Conservation (phyloP, 441 rosid species). For the Brassica hybrid region DNA sequence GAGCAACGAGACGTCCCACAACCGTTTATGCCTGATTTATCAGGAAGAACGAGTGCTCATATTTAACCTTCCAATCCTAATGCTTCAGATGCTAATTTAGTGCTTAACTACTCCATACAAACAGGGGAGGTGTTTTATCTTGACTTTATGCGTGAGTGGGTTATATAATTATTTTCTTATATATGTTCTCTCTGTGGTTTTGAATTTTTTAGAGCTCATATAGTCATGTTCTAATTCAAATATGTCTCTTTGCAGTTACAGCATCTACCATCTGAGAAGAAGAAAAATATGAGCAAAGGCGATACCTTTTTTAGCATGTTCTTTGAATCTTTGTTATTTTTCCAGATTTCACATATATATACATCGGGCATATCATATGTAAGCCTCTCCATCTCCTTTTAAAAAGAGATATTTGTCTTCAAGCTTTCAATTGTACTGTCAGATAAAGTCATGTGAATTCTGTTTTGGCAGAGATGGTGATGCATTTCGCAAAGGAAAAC, state of each 20-base stretch:
- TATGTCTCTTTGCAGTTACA: background rate
- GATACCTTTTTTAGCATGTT: background rate
- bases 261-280: background rate
- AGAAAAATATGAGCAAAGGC: background rate
- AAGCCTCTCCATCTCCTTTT: constrained; percentile 41
- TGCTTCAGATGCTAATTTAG: constrained; percentile 66
- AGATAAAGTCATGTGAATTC: background rate
- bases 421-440: background rate
- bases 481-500: constrained; percentile 95
- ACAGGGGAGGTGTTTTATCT: constrained; percentile 89
- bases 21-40: background rate
- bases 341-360: background rate
- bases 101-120: constrained; percentile 77
- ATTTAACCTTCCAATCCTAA: constrained; percentile 52
- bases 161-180: constrained; percentile 7
- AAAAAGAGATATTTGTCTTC: background rate
- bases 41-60: constrained; percentile 49
- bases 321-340: background rate
- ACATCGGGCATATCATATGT: constrained; percentile 93
- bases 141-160: constrained; percentile 87
- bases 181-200: background rate
- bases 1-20: constrained; percentile 53
- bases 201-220: background rate
- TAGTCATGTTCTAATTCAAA: background rate
- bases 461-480: constrained; percentile 56